Evolutionary conservation across 164 flowering plant species (phyloP), one percentile per base, ranked within the genome.

Genomic region (Protea cynaroides): DNA sequence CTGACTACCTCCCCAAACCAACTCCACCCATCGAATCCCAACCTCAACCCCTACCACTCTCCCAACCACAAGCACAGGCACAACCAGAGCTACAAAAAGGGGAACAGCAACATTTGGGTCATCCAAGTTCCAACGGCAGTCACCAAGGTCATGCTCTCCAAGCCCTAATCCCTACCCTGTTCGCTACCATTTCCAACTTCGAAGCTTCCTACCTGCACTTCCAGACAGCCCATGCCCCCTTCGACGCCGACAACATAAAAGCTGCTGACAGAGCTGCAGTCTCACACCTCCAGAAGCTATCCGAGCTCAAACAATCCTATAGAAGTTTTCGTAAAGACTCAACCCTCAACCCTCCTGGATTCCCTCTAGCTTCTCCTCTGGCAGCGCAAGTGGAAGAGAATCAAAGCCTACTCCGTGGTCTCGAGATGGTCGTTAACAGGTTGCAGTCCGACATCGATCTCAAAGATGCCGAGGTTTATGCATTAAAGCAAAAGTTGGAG

Each of bases 311-410:
- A 76, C 75, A 67, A 10, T 75, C 78, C 38, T 87, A 79, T 60
- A 71, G 47, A 37, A 74, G 74, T 43, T 65, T 68, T 61, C 38
- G 69, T 22, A 65, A 46, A 36, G 77, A 74, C 64, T 66, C 83
- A 9, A 74, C 74, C 56, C 72, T 62, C 22, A 73, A 36, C 38
- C 53, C 54, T 22, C 53, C 54, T 25, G 76, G 72, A 59, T 69
- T 80, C 47, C 74, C 79, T 10, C 56, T 80, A 58, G 82, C 80
- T 67, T 89, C 95, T 21, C 81, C 78, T 38, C 68, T 79, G 67
- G 98, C 87, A 71, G 87, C 89, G 66, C 96, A 80, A 68, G 99
- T 95, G 13, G 74, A 89, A 64, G 99, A 95, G 86, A 91, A 91
- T 78, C 96, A 92, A 80, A 86, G 84, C 78, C 80, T 83, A 75